Conservation (phyloP, 2,329 filamentous ascomycete genomes). For the Calonectria multiphialidica region DNA sequence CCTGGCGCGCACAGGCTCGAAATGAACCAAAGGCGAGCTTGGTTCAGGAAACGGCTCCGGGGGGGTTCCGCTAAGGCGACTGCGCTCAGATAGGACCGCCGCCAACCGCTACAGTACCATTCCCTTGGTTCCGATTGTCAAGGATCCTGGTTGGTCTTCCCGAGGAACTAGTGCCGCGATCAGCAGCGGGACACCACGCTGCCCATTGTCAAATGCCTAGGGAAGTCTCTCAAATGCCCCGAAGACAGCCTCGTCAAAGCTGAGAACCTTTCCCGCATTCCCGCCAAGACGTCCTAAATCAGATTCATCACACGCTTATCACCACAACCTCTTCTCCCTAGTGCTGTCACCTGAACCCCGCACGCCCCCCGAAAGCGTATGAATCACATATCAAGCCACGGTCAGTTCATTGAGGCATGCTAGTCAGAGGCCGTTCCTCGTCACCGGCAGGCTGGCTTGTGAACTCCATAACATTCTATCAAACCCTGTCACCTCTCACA, state of each 20-base stretch:
- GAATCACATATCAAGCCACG: slow-evolving; percentile 18
- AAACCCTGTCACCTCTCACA: not conserved
- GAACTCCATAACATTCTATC: not conserved
- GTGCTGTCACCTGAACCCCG: not conserved
- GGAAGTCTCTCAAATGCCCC: not conserved
- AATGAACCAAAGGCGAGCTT: not conserved
- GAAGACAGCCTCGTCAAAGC: not conserved
- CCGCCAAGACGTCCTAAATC: not conserved
- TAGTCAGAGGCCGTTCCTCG: slow-evolving; percentile 2
- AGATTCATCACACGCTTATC: slow-evolving; percentile 14
- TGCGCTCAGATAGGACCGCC: not conserved
- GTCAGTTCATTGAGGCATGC: slow-evolving; percentile 13
- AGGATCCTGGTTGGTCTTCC: not conserved
- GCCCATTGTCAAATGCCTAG: not conserved
- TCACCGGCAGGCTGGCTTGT: slow-evolving; percentile 7
- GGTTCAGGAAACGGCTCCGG: slow-evolving; percentile 1
- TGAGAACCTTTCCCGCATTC: slow-evolving; percentile 9
- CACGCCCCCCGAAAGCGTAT: slow-evolving; percentile 1
- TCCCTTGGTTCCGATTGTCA: not conserved
- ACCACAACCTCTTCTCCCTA: slow-evolving; percentile 1
- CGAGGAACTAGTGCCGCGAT: not conserved
- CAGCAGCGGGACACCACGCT: not conserved
- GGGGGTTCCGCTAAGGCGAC: not conserved
- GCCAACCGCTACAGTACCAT: not conserved
- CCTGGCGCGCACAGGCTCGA: not conserved